Percentiles rank a stretch among this genome's conserved stretches.
phyloP scores from a whole-genome alignment of 2,329 filamentous ascomycete species.

The Aschersonia sp. region DNA sequence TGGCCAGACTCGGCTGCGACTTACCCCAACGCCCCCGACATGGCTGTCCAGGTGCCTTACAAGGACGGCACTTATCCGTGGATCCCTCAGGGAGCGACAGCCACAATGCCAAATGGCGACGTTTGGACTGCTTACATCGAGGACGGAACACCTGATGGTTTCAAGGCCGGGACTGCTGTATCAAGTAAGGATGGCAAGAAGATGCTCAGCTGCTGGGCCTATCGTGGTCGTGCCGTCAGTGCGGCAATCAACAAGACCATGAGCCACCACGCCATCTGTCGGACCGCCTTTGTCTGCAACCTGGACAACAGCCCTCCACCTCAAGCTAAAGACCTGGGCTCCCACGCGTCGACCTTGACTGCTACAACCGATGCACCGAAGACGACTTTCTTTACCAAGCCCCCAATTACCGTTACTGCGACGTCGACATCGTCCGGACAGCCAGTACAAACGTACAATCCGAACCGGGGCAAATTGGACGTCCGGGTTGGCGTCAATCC shows the following conservation, averaged over 20 bases:
- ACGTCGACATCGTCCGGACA: slow-evolving; percentile 10
- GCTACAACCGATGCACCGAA: slow-evolving; percentile 17
- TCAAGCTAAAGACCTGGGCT: slow-evolving; percentile 19
- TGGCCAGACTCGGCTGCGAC: slow-evolving; percentile 20
- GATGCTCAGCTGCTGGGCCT: slow-evolving; percentile 25
- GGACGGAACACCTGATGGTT: slow-evolving; percentile 23
- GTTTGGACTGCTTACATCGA: slow-evolving; percentile 27
- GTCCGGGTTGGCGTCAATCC: slow-evolving; percentile 19
- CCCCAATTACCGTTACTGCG: slow-evolving; percentile 11
- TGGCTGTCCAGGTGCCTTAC: slow-evolving; percentile 24
- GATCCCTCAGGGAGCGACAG: slow-evolving; percentile 21
- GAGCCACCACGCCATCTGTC: slow-evolving; percentile 21
- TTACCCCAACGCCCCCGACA: slow-evolving; percentile 21
- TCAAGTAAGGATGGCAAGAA: slow-evolving; percentile 23
- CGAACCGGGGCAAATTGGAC: slow-evolving; percentile 15
- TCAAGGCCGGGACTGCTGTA: slow-evolving; percentile 24
- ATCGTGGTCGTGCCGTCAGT: slow-evolving; percentile 24
- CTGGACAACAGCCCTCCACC: slow-evolving; percentile 17
- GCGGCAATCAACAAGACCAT: slow-evolving; percentile 22
- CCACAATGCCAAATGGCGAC: slow-evolving; percentile 22
- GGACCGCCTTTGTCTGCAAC: slow-evolving; percentile 27
- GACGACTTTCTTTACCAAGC: slow-evolving; percentile 16
- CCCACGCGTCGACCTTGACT: slow-evolving; percentile 18
- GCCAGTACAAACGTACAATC: slow-evolving; percentile 15
- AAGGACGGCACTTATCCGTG: slow-evolving; percentile 23